Base-by-base conservation (phyloP, 106 monocot species). In the Platanthera guangdongensis region DNA sequence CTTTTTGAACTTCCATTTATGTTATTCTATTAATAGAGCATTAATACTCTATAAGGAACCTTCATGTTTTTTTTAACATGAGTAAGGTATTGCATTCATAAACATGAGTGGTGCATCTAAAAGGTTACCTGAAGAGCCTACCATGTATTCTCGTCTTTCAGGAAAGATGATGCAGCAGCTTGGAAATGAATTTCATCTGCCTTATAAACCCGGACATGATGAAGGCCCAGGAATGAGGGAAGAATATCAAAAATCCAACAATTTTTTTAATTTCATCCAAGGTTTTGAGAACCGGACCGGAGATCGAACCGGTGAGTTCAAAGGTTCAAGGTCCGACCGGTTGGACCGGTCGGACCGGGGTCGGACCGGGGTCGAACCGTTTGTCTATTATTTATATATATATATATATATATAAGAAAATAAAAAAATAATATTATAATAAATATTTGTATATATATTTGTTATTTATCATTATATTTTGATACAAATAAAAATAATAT, bases 21-120 rank as follows among this genome's bases (percentile, higher is more conserved):
- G 25, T 11, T 9, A 28, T 64, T 64, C 30, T 9, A 18, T 57
- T 57, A 18, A 18, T 57, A 10, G 21, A 69, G 47, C 69, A 47
- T 16, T 47, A 46, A 0, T 69, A 13, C 13, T 28, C 46, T 15
- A 14, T 4, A 16, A 69, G 4, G 47, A 69, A 46, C 65, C 30
- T 69, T n/a, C 16, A 7, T 4, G 13, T 14, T 46, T 21, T 69
- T 9, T 16, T 9, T 46, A 72, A 83, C 6, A 94, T 94, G 94
- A 91, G 87, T 79, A 82, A 84, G 78, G 72, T 80, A 53, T 84
- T 92, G 92, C 68, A 63, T 68, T 52, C 95, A 92, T 81, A 92
- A 95, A 74, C 90, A 95, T 25, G 88, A 80, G 59, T 73, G 79
- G 25, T 86, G 90, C 63, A 77, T 81, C 16, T 74, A 92, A 95